These are phyloP conservation scores for Collybia mongolica DNA, from an alignment of 768 basidiomycete genomes.

Conservation along the genomic window DNA sequence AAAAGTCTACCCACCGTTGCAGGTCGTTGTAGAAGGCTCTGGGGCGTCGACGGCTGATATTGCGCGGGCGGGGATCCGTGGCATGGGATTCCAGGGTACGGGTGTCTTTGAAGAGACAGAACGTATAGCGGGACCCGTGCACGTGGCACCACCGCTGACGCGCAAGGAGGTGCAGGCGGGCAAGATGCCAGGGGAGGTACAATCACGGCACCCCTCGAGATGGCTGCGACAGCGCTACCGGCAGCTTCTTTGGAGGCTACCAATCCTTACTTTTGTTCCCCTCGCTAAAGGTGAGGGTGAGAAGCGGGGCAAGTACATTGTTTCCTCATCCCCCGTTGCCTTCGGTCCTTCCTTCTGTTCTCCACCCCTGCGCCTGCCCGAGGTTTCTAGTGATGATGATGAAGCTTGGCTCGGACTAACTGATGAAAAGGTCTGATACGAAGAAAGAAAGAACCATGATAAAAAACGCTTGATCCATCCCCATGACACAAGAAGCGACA, in stretches of 20 bases:
- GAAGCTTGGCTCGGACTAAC: slow-evolving; percentile 33
- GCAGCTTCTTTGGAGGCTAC: slow-evolving; percentile 57
- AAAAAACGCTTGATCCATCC: too few species aligned
- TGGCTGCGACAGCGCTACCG: slow-evolving; percentile 59
- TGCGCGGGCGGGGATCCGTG: slow-evolving; percentile 24
- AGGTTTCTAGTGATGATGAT: slow-evolving; percentile 24
- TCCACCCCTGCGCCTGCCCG: slow-evolving; percentile 22
- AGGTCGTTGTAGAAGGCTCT: slow-evolving; percentile 30
- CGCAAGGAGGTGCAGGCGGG: slow-evolving; percentile 24
- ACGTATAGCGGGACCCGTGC: slow-evolving; percentile 36
- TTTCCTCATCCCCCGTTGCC: slow-evolving; percentile 30
- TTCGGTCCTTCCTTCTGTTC: slow-evolving; percentile 20
- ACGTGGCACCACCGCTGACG: slow-evolving; percentile 25
- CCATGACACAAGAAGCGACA: too few species aligned
- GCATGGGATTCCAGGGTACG: slow-evolving; percentile 40
- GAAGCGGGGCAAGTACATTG: slow-evolving; percentile 20
- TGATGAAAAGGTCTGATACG: background rate
- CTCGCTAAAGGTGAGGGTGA: slow-evolving; percentile 5
- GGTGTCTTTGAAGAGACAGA: slow-evolving; percentile 46
- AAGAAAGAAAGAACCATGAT: too few species aligned
- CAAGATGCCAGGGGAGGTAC: background rate
- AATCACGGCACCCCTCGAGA: slow-evolving; percentile 34
- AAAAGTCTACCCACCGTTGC: slow-evolving; percentile 62
- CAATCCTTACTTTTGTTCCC: slow-evolving; percentile 43
- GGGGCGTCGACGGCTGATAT: slow-evolving; percentile 10